A percentile compares a stretch with the other conserved stretches of the same genome.
Evolutionary conservation across 148 eudicot species (phyloP).

Genomic region (Chenopodium quinoa): DNA sequence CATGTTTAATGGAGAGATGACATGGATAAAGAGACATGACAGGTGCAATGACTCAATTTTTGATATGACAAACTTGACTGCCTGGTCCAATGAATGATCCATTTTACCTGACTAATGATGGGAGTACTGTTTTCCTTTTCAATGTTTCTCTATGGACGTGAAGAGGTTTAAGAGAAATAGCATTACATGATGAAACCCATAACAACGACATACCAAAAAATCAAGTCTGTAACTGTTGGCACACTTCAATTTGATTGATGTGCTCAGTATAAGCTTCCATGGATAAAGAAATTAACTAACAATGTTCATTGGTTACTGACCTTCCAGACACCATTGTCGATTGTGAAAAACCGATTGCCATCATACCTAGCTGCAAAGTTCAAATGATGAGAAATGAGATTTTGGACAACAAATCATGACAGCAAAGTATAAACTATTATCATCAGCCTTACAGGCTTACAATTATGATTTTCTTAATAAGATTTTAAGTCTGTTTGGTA

Average conservation of each 20-base stretch:
- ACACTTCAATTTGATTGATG: conserved; percentile 10
- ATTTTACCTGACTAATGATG: not conserved
- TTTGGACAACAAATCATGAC: conserved; percentile 8
- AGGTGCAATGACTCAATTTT: too few relatives aligned
- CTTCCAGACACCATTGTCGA: conserved; percentile 77
- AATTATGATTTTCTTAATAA: too few relatives aligned
- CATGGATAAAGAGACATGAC: too few relatives aligned
- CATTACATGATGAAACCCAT: not conserved
- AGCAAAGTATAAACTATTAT: not conserved
- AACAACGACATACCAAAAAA: not conserved
- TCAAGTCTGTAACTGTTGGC: not conserved
- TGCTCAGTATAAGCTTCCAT: conserved; percentile 5
- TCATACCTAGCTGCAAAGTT: conserved; percentile 73
- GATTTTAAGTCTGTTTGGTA: not conserved
- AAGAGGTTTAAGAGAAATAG: not conserved
- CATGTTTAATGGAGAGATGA: too few relatives aligned
- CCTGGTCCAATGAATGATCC: not conserved
- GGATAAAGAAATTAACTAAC: conserved; percentile 4
- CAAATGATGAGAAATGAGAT: conserved; percentile 24
- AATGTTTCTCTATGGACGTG: not conserved
- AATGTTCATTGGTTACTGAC: conserved; percentile 41
- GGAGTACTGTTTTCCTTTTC: not conserved
- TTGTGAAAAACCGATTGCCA: conserved; percentile 76
- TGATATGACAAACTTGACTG: not conserved
- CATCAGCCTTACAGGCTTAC: not conserved